Percentiles rank a stretch among this genome's conserved stretches.
These are phyloP conservation scores for Tagetes erecta DNA, from an alignment of 129 eudicot species.

Conservation along the genomic window DNA sequence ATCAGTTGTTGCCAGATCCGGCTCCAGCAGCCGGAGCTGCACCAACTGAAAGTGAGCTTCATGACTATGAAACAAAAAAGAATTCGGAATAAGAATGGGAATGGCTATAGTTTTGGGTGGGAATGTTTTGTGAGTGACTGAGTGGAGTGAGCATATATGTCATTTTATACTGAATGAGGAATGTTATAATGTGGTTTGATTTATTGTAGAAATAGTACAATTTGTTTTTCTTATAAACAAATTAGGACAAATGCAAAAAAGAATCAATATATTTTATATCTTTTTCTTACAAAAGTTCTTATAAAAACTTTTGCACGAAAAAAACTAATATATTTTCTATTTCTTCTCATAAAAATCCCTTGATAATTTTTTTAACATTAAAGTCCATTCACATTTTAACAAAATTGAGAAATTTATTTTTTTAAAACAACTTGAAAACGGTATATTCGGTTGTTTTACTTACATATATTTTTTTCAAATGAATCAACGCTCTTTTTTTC, in stretches of 20 bases:
- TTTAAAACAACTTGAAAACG: too few species aligned
- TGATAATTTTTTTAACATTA: too few species aligned
- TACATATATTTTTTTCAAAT: too few species aligned
- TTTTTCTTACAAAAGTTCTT: too few species aligned
- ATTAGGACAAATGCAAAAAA: neutral
- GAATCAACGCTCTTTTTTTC: too few species aligned
- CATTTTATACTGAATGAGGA: conserved; percentile 7
- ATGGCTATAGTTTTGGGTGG: conserved; percentile 3
- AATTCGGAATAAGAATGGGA: neutral
- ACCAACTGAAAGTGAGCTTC: conserved; percentile 44
- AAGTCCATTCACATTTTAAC: too few species aligned
- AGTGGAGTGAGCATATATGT: neutral
- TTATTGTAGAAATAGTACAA: neutral
- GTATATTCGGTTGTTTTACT: too few species aligned
- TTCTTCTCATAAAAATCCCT: too few species aligned
- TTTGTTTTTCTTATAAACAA: neutral
- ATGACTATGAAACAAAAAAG: conserved; percentile 27
- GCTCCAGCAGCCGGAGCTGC: conserved; percentile 34
- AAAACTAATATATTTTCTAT: too few species aligned
- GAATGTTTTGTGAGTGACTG: neutral
- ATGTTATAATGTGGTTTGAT: neutral
- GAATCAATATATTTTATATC: too few species aligned
- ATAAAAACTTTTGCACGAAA: too few species aligned
- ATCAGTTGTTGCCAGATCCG: conserved; percentile 20
- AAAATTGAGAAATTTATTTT: too few species aligned